Base-by-base conservation (phyloP, 2,329 filamentous ascomycete genomes). In the Fusarium veterinarium region DNA sequence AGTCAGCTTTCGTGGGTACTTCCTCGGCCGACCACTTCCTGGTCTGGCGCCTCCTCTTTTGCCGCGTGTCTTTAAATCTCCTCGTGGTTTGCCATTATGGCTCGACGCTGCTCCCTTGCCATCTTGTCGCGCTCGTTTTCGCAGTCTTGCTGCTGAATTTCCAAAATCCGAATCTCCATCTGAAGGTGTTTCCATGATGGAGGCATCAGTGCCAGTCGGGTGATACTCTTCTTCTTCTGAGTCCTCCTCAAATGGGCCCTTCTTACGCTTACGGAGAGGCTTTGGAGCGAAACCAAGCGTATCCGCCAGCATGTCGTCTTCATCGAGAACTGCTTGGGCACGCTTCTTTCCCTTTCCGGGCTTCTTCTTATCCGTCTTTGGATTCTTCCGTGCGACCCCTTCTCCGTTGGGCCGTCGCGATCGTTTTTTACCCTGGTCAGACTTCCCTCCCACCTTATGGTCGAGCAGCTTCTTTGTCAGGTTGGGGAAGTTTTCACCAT, bases 401-500 rank as follows among this genome's bases (percentile, higher is more conserved):
- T 70, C 60, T 48, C 65, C 64, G 38, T 69, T 69, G 30, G 75
- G 68, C 8, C 75, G 75, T n/a, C 72, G 64, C 19, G 70, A 51
- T 51, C 77, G 76, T 64, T 79, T 82, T 72, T 78, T 79, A 17
- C 55, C 56, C 49, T 74, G 60, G 19, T 69, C 76, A 35, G 79
- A 68, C 64, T 80, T 79, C 51, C 73, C 76, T 67, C 79, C 79
- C 45, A 79, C 80, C 73, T 82, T 82, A 70, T 80, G 76, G 67
- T 83, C 81, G 59, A 83, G 77, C 49, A 83, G 74, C 72, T 83
- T 83, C 78, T 83, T 82, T 10, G 81, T 90, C 64, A 91, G 79
- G 65, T 91, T 90, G 17, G 89, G 88, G 75, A 92, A 91, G 69
- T 91, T 89, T 76, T 91, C 88, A 45, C 92, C 92, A 75, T 97